Percentiles rank a stretch among this genome's conserved stretches.
These are phyloP conservation scores for Scheffersomyces coipomensis DNA, from an alignment of 805 yeast species.

Conservation along the genomic window DNA sequence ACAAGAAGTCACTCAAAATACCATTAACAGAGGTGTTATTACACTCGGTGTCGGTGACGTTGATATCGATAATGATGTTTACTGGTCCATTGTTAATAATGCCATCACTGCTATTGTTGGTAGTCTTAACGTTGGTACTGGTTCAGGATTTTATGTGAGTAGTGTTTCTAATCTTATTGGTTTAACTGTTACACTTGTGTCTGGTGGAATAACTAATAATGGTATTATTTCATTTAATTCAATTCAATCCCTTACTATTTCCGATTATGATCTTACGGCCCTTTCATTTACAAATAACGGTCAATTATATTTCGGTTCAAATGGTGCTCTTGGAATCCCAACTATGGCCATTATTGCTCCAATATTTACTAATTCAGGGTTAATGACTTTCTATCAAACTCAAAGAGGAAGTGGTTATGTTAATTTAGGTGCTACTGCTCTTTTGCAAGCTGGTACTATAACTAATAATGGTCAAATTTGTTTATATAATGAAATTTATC, in stretches of 20 bases:
- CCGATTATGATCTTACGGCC: constrained; percentile 16
- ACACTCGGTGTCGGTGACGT: constrained; percentile 16
- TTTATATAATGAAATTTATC: constrained; percentile 18
- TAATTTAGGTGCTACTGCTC: constrained; percentile 12
- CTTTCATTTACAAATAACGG: constrained; percentile 21
- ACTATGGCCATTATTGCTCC: constrained; percentile 11
- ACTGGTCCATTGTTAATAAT: constrained; percentile 25
- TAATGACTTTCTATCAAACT: constrained; percentile 13
- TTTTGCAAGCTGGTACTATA: constrained; percentile 8
- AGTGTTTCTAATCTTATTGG: constrained; percentile 13
- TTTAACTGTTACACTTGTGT: constrained; percentile 13
- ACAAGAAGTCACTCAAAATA: constrained; percentile 9
- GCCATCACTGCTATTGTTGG: constrained; percentile 20
- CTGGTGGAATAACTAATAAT: constrained; percentile 10
- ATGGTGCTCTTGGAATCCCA: constrained; percentile 15
- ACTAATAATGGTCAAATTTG: constrained; percentile 27
- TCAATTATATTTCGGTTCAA: constrained; percentile 19
- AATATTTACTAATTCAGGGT: constrained; percentile 16
- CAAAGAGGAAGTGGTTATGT: constrained; percentile 11
- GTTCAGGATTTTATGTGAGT: constrained; percentile 23
- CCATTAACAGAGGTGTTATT: constrained; percentile 15
- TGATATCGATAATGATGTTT: constrained; percentile 17
- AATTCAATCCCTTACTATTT: constrained; percentile 11
- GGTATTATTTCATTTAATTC: constrained; percentile 26
- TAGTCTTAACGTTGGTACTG: constrained; percentile 14